Base-by-base conservation (phyloP, 2,329 filamentous ascomycete genomes). In the Cordyceps farinosa region DNA sequence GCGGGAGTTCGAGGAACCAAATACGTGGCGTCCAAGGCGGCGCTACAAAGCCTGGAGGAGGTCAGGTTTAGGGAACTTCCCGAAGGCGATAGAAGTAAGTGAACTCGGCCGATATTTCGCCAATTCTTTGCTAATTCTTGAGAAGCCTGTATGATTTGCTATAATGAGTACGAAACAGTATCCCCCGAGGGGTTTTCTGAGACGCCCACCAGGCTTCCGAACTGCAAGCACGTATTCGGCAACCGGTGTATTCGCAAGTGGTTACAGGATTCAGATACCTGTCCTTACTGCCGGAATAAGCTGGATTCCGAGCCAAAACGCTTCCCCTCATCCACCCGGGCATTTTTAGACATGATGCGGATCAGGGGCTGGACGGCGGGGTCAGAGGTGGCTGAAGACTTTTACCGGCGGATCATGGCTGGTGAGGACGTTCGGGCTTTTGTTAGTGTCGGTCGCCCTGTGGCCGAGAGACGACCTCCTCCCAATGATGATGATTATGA, bases 181-280 rank as follows among this genome's bases (percentile, higher is more conserved):
- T 85, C 81, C 34, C 84, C 85, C 0, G 86, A 88, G 66, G 85
- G 85, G 1, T 73, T 84, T 27, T 79, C 76, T 52, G 86, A 89
- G 69, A 76, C 73, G 3, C 84, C 86, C 1, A 71, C 88, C 17
- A 82, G 83, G 27, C 72, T 88, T 22, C 86, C 86, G 2, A 82
- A 80, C 67, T 89, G 86, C 76, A 85, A 83, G 67, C 86, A 89
- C 67, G 72, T 88, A 7, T 89, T 89, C 70, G 86, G 86, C 22
- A 80, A 87, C 62, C 79, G 82, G 67, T 89, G 86, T 71, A 85
- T 89, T 66, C 86, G 84, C 70, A 87, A 84, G 67, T 89, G 86
- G 86, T 81, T 89, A 48, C 78, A 84, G 59, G 84, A 87, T 52
- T 84, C 84, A 1, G 81, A 86, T 67, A 86, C 78, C 61, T 89